These are phyloP conservation scores for Dunaliella sp. DNA, from an alignment of 139 green algal genomes.

Conservation along the genomic window DNA sequence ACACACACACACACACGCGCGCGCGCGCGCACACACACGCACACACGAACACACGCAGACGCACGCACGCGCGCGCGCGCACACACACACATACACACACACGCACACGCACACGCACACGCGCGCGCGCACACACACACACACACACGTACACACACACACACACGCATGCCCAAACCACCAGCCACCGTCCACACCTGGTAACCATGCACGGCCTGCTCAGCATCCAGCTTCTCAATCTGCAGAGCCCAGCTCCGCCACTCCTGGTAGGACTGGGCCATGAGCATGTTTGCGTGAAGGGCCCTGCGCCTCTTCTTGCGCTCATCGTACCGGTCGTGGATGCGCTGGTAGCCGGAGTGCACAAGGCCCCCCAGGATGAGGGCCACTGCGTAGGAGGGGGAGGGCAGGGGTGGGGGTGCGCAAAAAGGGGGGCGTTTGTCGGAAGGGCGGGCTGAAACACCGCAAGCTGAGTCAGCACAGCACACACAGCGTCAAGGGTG, in stretches of 20 bases:
- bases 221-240: conserved; percentile 5
- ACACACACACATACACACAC: too few relatives aligned
- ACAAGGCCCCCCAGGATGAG: conserved; percentile 3
- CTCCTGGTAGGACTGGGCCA: background rate
- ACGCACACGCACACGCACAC: background rate
- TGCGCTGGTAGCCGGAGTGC: background rate
- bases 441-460: too few relatives aligned
- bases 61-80: too few relatives aligned
- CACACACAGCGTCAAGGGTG: too few relatives aligned
- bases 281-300: background rate
- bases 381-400: too few relatives aligned
- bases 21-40: too few relatives aligned
- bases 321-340: conserved; percentile 14
- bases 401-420: too few relatives aligned
- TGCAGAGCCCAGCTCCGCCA: conserved; percentile 6
- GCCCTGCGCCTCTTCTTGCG: background rate
- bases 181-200: background rate
- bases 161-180: background rate
- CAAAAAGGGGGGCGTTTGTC: too few relatives aligned
- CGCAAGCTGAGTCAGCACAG: too few relatives aligned
- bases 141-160: background rate
- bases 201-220: background rate
- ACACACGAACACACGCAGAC: too few relatives aligned
- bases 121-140: background rate
- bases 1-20: too few relatives aligned